Base-by-base conservation (phyloP, 805 yeast species). In the Teunomyces aglyptinius region DNA sequence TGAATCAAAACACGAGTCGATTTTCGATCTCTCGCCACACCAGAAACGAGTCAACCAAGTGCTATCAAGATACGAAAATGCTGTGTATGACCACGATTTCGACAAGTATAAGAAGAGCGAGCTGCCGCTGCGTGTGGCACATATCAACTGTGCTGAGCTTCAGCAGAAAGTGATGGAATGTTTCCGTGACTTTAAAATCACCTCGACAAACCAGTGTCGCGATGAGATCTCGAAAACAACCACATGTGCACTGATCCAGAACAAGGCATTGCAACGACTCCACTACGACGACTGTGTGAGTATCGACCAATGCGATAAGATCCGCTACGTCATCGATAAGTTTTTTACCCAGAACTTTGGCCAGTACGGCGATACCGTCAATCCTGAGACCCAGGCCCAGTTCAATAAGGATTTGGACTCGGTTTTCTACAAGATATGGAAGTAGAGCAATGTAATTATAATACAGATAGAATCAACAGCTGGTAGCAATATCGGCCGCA, bases 91-190 rank as follows among this genome's bases (percentile, higher is more conserved):
- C 32, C 61, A 56, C 43, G 64, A 66, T 15, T 59, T 67, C 33
- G 71, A 61, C 5, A 45, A 50, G 4, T 68, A 68, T 49, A 71
- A 70, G 49, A 58, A 51, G 27, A 45, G 55, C 18, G 64, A 68
- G 43, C 55, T 52, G 16, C 48, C 52, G 0, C 54, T 58, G 22
- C 55, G 56, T 24, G 74, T 61, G 1, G 50, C 68, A 1, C 45
- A 56, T 20, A 57, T 71, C 39, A 72, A 72, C 54, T 72, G 77
- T 49, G 64, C 75, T 3, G 77, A 72, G 51, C 48, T 72, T 8
- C 73, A 69, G 44, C 56, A 64, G 24, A 58, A 63, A 24, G 73
- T 70, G 27, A 46, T 65, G 22, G 68, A 63, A 19, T 71, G 76
- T 47, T 65, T 65, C 51, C 59, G 61, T 36, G 62, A 62, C 7